phyloP scores from a whole-genome alignment of 768 basidiomycete species.

The Collybia mongolica region DNA sequence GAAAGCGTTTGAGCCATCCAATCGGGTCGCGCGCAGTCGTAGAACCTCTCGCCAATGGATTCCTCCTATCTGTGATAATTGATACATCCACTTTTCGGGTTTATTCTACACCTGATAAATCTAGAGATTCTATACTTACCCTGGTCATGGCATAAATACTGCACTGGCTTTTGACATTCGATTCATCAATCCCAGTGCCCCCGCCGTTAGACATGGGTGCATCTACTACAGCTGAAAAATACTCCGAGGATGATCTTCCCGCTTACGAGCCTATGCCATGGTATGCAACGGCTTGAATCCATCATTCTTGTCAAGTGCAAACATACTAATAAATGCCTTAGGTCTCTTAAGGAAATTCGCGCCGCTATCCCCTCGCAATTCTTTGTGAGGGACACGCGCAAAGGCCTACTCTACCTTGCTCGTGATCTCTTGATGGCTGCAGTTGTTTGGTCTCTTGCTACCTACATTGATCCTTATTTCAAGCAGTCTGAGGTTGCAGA shows the following conservation, averaged over 20 bases:
- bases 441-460: constrained; percentile 39
- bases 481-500: constrained; percentile 16
- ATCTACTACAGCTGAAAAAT: constrained; percentile 16
- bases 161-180: too few species aligned
- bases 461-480: constrained; percentile 43
- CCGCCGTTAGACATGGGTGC: constrained; percentile 9
- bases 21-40: too few species aligned
- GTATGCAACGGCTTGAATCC: constrained; percentile 20
- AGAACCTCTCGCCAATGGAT: too few species aligned
- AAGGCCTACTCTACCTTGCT: constrained; percentile 39
- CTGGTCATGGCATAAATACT: too few species aligned
- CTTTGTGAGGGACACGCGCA: constrained; percentile 40
- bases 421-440: constrained; percentile 47
- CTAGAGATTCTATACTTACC: too few species aligned
- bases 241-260: constrained; percentile 40
- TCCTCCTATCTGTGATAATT: too few species aligned
- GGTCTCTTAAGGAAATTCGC: constrained; percentile 50
- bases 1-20: too few species aligned
- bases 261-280: constrained; percentile 45
- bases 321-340: constrained; percentile 11
- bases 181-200: too few species aligned
- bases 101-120: too few species aligned
- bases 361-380: constrained; percentile 44
- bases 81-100: too few species aligned
- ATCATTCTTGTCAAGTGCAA: too few species aligned